phyloP scores from a whole-genome alignment of 768 basidiomycete species.

The Sarcomyxa edulis region DNA sequence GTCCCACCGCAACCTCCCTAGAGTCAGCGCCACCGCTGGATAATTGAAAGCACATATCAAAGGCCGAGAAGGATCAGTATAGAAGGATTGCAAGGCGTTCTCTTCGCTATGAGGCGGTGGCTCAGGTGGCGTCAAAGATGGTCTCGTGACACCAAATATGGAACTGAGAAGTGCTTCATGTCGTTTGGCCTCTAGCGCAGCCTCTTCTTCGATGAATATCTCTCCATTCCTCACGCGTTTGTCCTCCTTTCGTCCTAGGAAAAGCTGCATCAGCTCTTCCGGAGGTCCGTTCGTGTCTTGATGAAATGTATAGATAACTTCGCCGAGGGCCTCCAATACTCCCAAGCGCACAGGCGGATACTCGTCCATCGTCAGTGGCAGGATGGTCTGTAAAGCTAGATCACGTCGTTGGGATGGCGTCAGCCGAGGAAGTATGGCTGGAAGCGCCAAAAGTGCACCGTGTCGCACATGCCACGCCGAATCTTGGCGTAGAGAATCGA shows the following conservation, averaged over 20 bases:
- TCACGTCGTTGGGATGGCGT: slow-evolving; percentile 47
- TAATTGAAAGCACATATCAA: slow-evolving; percentile 86
- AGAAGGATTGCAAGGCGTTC: slow-evolving; percentile 36
- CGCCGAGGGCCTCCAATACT: slow-evolving; percentile 82
- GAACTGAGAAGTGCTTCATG: slow-evolving; percentile 7
- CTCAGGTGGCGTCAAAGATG: not conserved
- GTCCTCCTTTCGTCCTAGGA: slow-evolving; percentile 58
- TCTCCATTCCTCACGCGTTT: slow-evolving; percentile 32
- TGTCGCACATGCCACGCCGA: slow-evolving; percentile 79
- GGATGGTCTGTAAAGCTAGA: slow-evolving; percentile 62
- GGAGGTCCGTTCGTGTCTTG: slow-evolving; percentile 65
- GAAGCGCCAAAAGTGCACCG: slow-evolving; percentile 81
- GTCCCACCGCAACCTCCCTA: slow-evolving; percentile 72
- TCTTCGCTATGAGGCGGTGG: slow-evolving; percentile 4
- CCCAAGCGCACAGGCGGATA: slow-evolving; percentile 68
- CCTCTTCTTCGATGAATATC: slow-evolving; percentile 17
- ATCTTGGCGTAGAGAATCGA: slow-evolving; percentile 66
- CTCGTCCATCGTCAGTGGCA: slow-evolving; percentile 59
- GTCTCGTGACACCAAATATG: slow-evolving; percentile 10
- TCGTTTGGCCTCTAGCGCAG: slow-evolving; percentile 1
- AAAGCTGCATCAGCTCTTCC: slow-evolving; percentile 65
- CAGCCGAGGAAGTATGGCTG: slow-evolving; percentile 70
- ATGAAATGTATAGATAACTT: slow-evolving; percentile 81
- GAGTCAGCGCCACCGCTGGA: slow-evolving; percentile 82
- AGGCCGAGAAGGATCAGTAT: slow-evolving; percentile 64